Evolutionary conservation across 108 stramenopile species (phyloP).

Genomic region (Aurantiochytrium sp.): DNA sequence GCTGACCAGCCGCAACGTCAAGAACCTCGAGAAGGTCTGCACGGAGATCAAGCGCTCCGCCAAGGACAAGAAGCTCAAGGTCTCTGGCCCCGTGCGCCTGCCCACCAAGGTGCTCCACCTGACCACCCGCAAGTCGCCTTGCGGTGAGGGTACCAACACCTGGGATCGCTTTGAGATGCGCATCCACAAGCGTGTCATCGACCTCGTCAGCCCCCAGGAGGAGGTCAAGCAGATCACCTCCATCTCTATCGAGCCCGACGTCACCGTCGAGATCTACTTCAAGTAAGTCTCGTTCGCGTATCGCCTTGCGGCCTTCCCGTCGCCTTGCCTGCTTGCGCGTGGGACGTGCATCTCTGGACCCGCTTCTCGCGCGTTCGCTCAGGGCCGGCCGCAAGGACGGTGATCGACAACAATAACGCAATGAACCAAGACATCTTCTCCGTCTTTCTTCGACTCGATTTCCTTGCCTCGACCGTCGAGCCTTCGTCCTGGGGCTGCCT

Average conservation of each 20-base stretch:
- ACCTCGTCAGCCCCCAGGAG: constrained; percentile 89
- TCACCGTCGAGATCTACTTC: constrained; percentile 94
- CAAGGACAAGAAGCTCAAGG: constrained; percentile 85
- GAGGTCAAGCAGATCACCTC: constrained; percentile 96
- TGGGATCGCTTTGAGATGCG: constrained; percentile 99
- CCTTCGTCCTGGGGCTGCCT: no score
- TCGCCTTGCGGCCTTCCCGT: no score
- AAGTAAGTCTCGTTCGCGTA: no score
- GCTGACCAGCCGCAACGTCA: constrained; percentile 93
- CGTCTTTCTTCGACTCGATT: no score
- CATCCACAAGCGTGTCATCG: constrained; percentile 99
- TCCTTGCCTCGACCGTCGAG: no score
- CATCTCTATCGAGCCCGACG: constrained; percentile 97
- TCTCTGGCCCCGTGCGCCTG: constrained; percentile 91
- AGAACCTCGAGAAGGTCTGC: constrained; percentile 97
- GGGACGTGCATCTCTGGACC: no score
- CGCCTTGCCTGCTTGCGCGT: not conserved
- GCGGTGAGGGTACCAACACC: constrained; percentile 99
- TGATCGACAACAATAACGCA: no score
- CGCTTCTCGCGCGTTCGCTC: no score
- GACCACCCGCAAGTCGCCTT: constrained; percentile 98
- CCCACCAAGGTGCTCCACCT: constrained; percentile 95
- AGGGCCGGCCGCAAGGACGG: no score
- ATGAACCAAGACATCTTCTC: no score
- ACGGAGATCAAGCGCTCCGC: constrained; percentile 91